These are phyloP conservation scores for Oryza glumipatula DNA, from an alignment of 176 grass and related monocot species.

Conservation along the genomic window DNA sequence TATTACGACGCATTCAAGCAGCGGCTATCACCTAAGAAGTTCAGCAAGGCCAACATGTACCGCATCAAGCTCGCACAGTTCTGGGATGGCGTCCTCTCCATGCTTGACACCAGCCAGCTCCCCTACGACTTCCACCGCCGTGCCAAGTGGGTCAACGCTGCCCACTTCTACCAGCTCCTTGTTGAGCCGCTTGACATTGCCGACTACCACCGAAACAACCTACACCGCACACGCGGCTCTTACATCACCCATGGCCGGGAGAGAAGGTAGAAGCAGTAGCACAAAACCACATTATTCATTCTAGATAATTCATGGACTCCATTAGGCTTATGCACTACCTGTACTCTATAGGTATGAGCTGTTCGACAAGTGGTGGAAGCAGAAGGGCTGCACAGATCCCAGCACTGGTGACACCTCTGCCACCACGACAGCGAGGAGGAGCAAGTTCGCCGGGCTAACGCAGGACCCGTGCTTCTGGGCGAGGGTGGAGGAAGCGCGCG, in stretches of 20 bases:
- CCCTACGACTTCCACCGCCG: conserved; percentile 84
- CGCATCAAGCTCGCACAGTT: conserved; percentile 78
- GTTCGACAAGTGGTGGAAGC: conserved; percentile 91
- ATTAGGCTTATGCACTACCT: not conserved
- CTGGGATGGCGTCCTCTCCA: conserved; percentile 83
- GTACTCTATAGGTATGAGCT: conserved; percentile 58
- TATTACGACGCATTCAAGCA: conserved; percentile 96
- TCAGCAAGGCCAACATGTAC: conserved; percentile 53
- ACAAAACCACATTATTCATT: not conserved
- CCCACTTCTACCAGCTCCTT: conserved; percentile 91
- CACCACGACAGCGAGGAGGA: conserved; percentile 40
- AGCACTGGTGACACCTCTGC: not conserved
- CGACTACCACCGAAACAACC: conserved; percentile 65
- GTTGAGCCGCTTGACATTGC: conserved; percentile 95
- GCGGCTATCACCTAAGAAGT: conserved; percentile 55
- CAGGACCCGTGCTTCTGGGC: conserved; percentile 99
- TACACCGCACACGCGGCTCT: conserved; percentile 60
- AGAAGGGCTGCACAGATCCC: not conserved
- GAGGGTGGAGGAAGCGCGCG: conserved; percentile 73
- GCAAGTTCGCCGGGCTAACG: conserved; percentile 87
- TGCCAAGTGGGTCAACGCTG: conserved; percentile 92
- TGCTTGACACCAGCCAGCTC: conserved; percentile 77
- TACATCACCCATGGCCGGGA: conserved; percentile 83
- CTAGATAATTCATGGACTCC: not conserved
- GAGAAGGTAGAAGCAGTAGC: conserved; percentile 35